Conservation (phyloP, 2,329 filamentous ascomycete species). For the Aspergillus intermedius region DNA sequence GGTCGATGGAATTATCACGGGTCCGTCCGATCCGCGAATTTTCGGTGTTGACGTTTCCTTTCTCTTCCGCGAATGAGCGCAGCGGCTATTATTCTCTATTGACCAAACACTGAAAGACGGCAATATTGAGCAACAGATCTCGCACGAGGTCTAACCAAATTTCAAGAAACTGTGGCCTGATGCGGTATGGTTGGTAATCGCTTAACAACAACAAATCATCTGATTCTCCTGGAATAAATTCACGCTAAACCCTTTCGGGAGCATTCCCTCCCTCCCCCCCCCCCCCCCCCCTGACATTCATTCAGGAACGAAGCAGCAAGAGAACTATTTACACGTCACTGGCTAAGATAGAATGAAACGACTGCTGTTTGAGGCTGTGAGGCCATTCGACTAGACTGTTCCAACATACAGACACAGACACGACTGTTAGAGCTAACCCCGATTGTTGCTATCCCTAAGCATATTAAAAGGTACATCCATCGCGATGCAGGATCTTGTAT, state of each 20-base stretch:
- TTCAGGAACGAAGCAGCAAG: not conserved
- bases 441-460: too few relatives aligned
- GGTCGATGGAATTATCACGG: slow-evolving; percentile 10
- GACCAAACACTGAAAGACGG: too few relatives aligned
- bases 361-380: too few relatives aligned
- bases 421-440: too few relatives aligned
- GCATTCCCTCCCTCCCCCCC: too few relatives aligned
- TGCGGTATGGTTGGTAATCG: not conserved
- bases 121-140: not conserved
- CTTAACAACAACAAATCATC: not conserved
- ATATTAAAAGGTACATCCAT: too few relatives aligned
- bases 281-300: not conserved
- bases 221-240: not conserved
- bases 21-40: slow-evolving; percentile 15
- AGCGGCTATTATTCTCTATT: not conserved
- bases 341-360: too few relatives aligned
- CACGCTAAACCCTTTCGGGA: not conserved
- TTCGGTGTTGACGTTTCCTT: not conserved
- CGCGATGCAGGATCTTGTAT: too few relatives aligned
- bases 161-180: too few relatives aligned
- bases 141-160: not conserved
- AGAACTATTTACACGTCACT: too few relatives aligned
- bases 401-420: too few relatives aligned
- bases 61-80: not conserved
- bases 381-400: not conserved